Evolutionary conservation across 352 stramenopile genomes (phyloP), one percentile per base, ranked within the genome.

Genomic region (Phytopythium boreale): DNA sequence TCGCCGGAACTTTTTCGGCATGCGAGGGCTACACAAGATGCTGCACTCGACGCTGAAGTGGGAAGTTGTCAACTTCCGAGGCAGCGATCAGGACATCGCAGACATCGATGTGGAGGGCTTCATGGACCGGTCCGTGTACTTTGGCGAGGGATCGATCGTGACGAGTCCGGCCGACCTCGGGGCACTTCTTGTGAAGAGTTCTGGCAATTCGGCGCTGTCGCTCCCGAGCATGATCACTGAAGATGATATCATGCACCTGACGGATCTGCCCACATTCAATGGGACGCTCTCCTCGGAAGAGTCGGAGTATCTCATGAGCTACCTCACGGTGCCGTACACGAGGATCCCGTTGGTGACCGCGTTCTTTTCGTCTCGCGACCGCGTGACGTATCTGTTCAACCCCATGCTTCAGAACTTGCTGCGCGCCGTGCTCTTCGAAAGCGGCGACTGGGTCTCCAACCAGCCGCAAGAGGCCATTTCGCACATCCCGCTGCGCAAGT

Each of bases 271-370:
- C 7, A 98, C 96, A 0, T 99, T 99, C 73, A 93, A 96, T 51
- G 88, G 96, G 50, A 97, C 97, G 26, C 77, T 99, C n/a, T 96
- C 90, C 15, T 87, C 94, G 24, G 94, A 98, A 59, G 97, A 99
- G 68, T 97, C 93, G 0, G 97, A 99, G 76, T 96, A 98, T 14
- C 92, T 99, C 60, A 90, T 99, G 63, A 97, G 98, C 69, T 99
- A 99, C 72, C 86, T 99, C 59, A 99, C 98, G 7, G 98, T 98
- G 11, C 98, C 98, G 34, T 99, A 99, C 68, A 93, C 98, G 34
- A 75, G 97, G 24, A 99, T 99, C 67, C 98, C 98, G 37, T 84
- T 99, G 7, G 88, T 99, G 34, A 73, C 98, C 11, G 94, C 98
- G 50, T 99, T 99, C 64, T 99, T 99, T 63, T 89, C 97, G 9